phyloP scores from a whole-genome alignment of 2,329 filamentous ascomycete genomes.

The Verticillium nonalfalfae region DNA sequence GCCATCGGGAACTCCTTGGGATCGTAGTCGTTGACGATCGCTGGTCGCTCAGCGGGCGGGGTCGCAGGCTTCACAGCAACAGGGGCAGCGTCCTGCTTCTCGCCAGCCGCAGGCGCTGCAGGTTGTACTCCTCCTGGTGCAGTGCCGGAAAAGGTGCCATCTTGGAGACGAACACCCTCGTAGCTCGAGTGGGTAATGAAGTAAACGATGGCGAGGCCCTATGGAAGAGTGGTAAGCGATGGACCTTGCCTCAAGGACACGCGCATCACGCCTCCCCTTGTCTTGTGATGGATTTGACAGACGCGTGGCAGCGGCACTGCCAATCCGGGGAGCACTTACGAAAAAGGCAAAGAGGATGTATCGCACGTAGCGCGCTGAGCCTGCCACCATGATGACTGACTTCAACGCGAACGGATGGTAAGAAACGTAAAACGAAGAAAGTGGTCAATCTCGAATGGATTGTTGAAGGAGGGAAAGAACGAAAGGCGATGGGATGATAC shows the following conservation, averaged over 20 bases:
- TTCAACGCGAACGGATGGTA: background rate
- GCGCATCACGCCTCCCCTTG: background rate
- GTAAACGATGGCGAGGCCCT: constrained; percentile 70
- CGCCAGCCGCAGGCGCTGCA: constrained; percentile 1
- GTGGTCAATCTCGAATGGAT: constrained; percentile 1
- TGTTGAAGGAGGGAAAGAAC: constrained; percentile 5
- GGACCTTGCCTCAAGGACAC: too few relatives aligned
- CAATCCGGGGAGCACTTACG: constrained; percentile 45
- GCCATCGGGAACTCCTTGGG: constrained; percentile 41
- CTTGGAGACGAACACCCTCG: constrained; percentile 25
- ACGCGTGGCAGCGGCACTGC: background rate
- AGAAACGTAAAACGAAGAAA: background rate
- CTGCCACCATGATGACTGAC: constrained; percentile 50
- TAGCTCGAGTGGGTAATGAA: constrained; percentile 62
- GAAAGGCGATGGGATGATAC: background rate
- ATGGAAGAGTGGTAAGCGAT: background rate
- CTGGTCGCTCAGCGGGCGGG: constrained; percentile 13
- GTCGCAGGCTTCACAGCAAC: constrained; percentile 6
- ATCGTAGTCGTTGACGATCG: constrained; percentile 24
- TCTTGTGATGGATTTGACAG: background rate
- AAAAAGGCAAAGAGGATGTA: constrained; percentile 78
- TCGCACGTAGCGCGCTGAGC: constrained; percentile 68
- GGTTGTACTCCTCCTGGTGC: constrained; percentile 30
- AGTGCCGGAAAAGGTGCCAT: constrained; percentile 7
- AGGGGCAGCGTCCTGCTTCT: constrained; percentile 2